A percentile compares a stretch with the other conserved stretches of the same genome.
Conservation (phyloP, 2,329 filamentous ascomycete species). For the Diaporthe longicolla region DNA sequence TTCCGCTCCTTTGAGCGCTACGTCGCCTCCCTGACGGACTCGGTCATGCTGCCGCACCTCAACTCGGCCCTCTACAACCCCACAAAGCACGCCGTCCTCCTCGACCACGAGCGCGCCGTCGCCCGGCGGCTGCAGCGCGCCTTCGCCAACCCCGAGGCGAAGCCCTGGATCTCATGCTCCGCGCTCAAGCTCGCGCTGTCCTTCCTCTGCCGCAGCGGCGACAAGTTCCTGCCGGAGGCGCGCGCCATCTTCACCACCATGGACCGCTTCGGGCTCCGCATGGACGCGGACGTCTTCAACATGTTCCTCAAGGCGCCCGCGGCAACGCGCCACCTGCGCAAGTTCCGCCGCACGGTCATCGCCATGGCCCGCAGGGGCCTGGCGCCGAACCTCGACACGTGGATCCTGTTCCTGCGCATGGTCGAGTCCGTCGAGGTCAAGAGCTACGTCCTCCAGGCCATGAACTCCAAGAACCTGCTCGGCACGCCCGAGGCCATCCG, state of each 20-base stretch:
- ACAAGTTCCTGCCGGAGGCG: constrained; percentile 47
- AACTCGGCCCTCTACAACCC: constrained; percentile 29
- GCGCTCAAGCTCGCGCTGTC: constrained; percentile 61
- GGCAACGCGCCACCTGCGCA: constrained; percentile 56
- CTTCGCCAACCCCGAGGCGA: constrained; percentile 55
- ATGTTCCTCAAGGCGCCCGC: constrained; percentile 60
- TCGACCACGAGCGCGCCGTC: constrained; percentile 56
- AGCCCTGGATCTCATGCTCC: constrained; percentile 53
- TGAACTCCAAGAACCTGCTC: constrained; percentile 62
- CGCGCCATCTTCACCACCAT: constrained; percentile 55
- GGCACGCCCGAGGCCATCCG: constrained; percentile 53
- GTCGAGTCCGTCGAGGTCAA: constrained; percentile 72
- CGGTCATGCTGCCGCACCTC: constrained; percentile 40
- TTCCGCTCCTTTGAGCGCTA: constrained; percentile 58
- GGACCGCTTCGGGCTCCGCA: constrained; percentile 54
- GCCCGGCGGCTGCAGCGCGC: constrained; percentile 55
- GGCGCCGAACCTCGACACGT: constrained; percentile 60
- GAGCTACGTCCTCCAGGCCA: constrained; percentile 61
- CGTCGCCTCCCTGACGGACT: constrained; percentile 57
- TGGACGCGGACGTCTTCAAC: constrained; percentile 64
- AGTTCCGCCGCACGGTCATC: constrained; percentile 57
- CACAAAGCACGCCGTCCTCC: constrained; percentile 29
- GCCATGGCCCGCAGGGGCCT: constrained; percentile 58
- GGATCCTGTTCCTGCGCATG: constrained; percentile 64
- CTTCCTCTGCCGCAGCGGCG: constrained; percentile 54